Conservation (phyloP, 257 asterid genomes). For the Petrea volubilis region DNA sequence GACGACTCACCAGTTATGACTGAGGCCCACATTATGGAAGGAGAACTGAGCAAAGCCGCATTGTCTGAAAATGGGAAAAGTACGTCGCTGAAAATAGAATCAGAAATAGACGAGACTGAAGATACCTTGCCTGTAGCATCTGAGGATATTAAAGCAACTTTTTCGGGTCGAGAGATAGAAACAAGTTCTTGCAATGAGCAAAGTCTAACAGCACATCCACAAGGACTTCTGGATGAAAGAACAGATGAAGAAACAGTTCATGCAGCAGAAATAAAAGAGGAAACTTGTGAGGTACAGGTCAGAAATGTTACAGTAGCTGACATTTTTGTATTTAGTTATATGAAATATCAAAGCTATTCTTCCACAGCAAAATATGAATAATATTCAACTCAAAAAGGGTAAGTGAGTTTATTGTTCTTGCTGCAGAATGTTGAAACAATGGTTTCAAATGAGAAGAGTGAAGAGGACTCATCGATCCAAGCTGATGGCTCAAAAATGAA, state of each 20-base stretch:
- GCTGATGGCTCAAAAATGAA: slow-evolving; percentile 19
- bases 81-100: slow-evolving; percentile 8
- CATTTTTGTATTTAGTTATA: background rate
- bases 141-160: slow-evolving; percentile 20
- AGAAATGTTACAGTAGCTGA: background rate
- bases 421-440: slow-evolving; percentile 25
- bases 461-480: slow-evolving; percentile 11
- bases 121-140: slow-evolving; percentile 22
- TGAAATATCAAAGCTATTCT: background rate
- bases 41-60: slow-evolving; percentile 12
- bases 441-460: slow-evolving; percentile 28
- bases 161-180: slow-evolving; percentile 18
- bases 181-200: slow-evolving; percentile 19
- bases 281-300: slow-evolving; percentile 28
- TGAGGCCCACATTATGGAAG: slow-evolving; percentile 17
- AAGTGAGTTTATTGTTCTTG: slow-evolving; percentile 17
- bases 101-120: slow-evolving; percentile 23
- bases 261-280: slow-evolving; percentile 28
- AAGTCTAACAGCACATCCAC: too few species aligned
- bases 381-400: slow-evolving; percentile 5
- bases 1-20: background rate
- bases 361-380: background rate
- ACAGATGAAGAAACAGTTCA: slow-evolving; percentile 23
- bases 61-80: slow-evolving; percentile 12
- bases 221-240: too few species aligned